A percentile compares a stretch with the other conserved stretches of the same genome.
Conservation (phyloP, 2,329 filamentous ascomycete species). For the Madurella fahalii region DNA sequence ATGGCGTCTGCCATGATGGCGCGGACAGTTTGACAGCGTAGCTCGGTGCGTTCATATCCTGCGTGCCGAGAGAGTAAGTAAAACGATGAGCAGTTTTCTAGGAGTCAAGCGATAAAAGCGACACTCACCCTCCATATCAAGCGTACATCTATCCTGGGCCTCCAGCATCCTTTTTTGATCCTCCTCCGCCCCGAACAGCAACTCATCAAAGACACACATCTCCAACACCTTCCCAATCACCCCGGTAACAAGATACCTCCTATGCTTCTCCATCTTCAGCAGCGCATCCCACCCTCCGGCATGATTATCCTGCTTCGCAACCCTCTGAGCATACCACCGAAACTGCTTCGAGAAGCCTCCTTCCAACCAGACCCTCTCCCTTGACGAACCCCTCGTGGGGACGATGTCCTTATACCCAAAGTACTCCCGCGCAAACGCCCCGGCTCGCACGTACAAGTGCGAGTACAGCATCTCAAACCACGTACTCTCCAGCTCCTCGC, state of each 20-base stretch:
- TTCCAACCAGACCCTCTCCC: conserved; percentile 22
- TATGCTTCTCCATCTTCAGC: conserved; percentile 28
- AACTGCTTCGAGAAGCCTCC: conserved; percentile 31
- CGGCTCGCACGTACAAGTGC: conserved; percentile 27
- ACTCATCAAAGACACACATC: conserved; percentile 35
- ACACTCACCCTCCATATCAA: conserved; percentile 20
- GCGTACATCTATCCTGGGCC: conserved; percentile 29
- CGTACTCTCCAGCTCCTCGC: conserved; percentile 19
- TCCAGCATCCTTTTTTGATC: conserved; percentile 28
- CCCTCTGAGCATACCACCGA: conserved; percentile 30
- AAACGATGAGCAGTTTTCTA: neutral
- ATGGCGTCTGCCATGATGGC: conserved; percentile 23
- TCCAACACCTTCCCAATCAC: conserved; percentile 38
- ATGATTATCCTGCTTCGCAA: conserved; percentile 35
- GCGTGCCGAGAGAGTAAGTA: conserved; percentile 4
- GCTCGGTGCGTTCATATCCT: conserved; percentile 36
- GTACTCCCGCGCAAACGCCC: conserved; percentile 25
- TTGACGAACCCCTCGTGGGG: too few species aligned
- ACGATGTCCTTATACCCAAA: conserved; percentile 26
- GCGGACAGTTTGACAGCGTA: conserved; percentile 31
- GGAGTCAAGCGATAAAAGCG: neutral
- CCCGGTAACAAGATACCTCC: conserved; percentile 35
- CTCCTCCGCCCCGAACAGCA: conserved; percentile 38
- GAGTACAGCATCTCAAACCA: conserved; percentile 30
- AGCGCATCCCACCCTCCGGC: conserved; percentile 35